phyloP scores from a whole-genome alignment of 768 basidiomycete species.

The Exidia glandulosa region DNA sequence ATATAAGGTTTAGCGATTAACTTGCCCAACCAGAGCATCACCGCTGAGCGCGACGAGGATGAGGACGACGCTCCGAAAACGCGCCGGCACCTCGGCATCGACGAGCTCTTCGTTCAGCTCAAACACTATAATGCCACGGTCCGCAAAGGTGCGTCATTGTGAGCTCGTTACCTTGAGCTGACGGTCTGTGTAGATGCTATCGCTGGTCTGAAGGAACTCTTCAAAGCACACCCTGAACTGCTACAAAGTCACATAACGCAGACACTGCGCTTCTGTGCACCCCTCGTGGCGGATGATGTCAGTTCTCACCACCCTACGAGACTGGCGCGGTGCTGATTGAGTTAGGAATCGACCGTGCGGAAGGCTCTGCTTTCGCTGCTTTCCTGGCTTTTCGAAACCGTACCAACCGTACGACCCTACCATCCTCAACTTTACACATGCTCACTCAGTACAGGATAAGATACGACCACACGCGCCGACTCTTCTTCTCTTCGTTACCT shows the following conservation, averaged over 20 bases:
- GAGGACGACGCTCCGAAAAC: slow-evolving; percentile 51
- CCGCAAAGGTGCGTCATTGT: slow-evolving; percentile 45
- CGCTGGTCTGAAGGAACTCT: slow-evolving; percentile 57
- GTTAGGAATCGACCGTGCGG: slow-evolving; percentile 70
- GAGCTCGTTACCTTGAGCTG: neutral
- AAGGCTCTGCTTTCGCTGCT: slow-evolving; percentile 60
- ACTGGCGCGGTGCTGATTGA: slow-evolving; percentile 1
- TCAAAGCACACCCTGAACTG: slow-evolving; percentile 49
- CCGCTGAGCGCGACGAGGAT: slow-evolving; percentile 36
- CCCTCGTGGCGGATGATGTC: slow-evolving; percentile 77
- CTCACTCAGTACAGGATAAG: slow-evolving; percentile 37
- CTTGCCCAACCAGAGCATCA: slow-evolving; percentile 75
- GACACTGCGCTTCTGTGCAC: slow-evolving; percentile 50
- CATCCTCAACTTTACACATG: neutral
- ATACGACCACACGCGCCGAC: slow-evolving; percentile 64
- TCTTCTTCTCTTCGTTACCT: slow-evolving; percentile 76
- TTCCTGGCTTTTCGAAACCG: slow-evolving; percentile 56
- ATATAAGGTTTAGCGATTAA: slow-evolving; percentile 55
- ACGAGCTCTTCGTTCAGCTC: slow-evolving; percentile 64
- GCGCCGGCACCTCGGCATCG: slow-evolving; percentile 59
- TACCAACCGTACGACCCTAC: slow-evolving; percentile 38
- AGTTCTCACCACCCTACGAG: slow-evolving; percentile 11
- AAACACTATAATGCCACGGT: slow-evolving; percentile 76
- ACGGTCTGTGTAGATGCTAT: slow-evolving; percentile 50
- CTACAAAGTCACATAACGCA: slow-evolving; percentile 40